Evolutionary conservation across 257 asterid genomes (phyloP).

Genomic region (Dorcoceras hygrometricum): DNA sequence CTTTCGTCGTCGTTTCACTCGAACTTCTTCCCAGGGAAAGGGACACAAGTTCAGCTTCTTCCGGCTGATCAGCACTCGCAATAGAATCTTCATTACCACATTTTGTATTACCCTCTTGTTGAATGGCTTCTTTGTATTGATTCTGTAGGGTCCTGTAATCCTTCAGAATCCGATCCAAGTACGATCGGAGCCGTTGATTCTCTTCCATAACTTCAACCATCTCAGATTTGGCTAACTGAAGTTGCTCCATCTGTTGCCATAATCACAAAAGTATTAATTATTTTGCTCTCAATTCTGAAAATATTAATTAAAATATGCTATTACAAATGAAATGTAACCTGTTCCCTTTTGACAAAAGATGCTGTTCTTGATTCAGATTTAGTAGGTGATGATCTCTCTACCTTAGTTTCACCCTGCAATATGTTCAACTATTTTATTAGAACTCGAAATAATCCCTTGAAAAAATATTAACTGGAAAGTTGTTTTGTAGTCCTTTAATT

Average conservation of each 20-base stretch:
- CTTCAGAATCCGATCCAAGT: slow-evolving; percentile 56
- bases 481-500: no score
- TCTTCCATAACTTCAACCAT: slow-evolving; percentile 78
- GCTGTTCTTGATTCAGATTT: slow-evolving; percentile 52
- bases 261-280: neutral
- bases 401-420: slow-evolving; percentile 30
- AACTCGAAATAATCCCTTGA: neutral
- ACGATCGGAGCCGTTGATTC: slow-evolving; percentile 59
- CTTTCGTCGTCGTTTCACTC: slow-evolving; percentile 35
- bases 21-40: slow-evolving; percentile 72
- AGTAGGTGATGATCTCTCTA: slow-evolving; percentile 48
- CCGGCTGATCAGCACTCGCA: slow-evolving; percentile 10
- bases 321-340: slow-evolving; percentile 25
- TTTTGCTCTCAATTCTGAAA: neutral
- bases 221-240: slow-evolving; percentile 67
- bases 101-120: slow-evolving; percentile 36
- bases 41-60: slow-evolving; percentile 41
- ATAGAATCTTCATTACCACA: slow-evolving; percentile 17
- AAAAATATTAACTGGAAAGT: no score
- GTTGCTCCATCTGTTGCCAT: slow-evolving; percentile 42
- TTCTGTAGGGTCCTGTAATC: slow-evolving; percentile 66
- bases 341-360: slow-evolving; percentile 44
- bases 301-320: no score
- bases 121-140: slow-evolving; percentile 54
- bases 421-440: neutral